Percentiles rank a stretch among this genome's conserved stretches.
phyloP scores from a whole-genome alignment of 331 rosid genomes.

The Quercus phellos region DNA sequence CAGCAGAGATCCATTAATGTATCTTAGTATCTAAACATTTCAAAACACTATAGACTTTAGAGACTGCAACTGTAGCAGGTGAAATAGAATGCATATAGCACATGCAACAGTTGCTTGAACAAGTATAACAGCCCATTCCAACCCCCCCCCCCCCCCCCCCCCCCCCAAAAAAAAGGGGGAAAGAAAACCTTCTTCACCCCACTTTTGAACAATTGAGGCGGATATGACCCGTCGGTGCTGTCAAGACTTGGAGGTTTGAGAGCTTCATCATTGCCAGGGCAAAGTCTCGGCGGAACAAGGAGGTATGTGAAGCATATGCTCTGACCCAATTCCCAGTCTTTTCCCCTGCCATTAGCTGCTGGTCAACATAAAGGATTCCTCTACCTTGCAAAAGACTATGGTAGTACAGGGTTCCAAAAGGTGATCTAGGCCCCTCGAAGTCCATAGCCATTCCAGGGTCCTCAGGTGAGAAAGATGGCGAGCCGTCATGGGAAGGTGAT shows the following conservation, averaged over 20 bases:
- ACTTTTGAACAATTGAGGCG: slow-evolving; percentile 32
- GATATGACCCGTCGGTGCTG: slow-evolving; percentile 33
- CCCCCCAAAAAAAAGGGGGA: rapidly evolving
- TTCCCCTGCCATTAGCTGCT: slow-evolving; percentile 32
- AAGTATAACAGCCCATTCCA: neutral
- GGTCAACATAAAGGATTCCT: slow-evolving; percentile 41
- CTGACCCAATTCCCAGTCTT: slow-evolving; percentile 29
- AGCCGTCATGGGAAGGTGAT: neutral
- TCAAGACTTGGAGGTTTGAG: slow-evolving; percentile 38
- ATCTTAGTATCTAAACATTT: neutral
- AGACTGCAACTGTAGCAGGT: neutral
- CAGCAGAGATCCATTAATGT: neutral
- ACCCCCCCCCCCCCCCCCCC: neutral
- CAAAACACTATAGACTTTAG: neutral
- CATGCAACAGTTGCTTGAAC: too few relatives aligned
- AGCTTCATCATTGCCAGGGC: slow-evolving; percentile 43
- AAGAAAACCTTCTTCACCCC: slow-evolving; percentile 2
- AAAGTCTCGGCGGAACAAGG: slow-evolving; percentile 29
- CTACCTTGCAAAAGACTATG: slow-evolving; percentile 25
- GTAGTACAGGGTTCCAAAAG: slow-evolving; percentile 26
- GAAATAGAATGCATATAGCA: slow-evolving; percentile 3
- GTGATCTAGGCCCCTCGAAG: slow-evolving; percentile 12
- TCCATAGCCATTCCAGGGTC: slow-evolving; percentile 15
- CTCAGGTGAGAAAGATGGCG: slow-evolving; percentile 17
- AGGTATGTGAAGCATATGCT: slow-evolving; percentile 28